These are phyloP conservation scores for Proliferodiscus dingleyae DNA, from an alignment of 2,329 filamentous ascomycete species.

Conservation along the genomic window DNA sequence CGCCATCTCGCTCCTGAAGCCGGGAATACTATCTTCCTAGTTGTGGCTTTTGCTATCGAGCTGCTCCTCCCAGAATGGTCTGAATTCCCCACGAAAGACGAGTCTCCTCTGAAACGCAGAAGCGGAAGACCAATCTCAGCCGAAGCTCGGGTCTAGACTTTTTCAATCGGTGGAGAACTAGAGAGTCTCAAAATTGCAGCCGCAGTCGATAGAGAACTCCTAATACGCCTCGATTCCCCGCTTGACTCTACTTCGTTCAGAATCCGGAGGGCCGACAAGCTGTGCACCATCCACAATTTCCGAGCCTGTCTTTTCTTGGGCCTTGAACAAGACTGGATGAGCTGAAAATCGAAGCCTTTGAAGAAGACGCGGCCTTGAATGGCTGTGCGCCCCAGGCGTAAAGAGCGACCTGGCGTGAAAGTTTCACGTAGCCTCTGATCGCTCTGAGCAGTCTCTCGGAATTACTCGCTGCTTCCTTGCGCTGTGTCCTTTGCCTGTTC, in stretches of 20 bases:
- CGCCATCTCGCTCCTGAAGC: conserved; percentile 14
- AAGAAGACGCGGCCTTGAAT: not conserved
- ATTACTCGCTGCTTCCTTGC: too few relatives aligned
- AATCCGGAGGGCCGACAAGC: too few relatives aligned
- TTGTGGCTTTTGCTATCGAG: not conserved
- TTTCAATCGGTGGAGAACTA: too few relatives aligned
- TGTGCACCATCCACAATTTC: too few relatives aligned
- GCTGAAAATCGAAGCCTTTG: not conserved
- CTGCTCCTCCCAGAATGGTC: conserved; percentile 17
- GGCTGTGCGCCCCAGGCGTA: not conserved
- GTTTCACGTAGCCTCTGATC: not conserved
- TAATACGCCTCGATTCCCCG: too few relatives aligned
- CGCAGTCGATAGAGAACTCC: not conserved
- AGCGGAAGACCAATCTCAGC: conserved; percentile 17
- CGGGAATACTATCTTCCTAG: not conserved
- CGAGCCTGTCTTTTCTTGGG: too few relatives aligned
- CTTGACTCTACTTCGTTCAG: not conserved
- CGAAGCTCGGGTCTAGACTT: conserved; percentile 16
- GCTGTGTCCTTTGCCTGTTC: too few relatives aligned
- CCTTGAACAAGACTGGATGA: too few relatives aligned
- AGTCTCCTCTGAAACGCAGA: conserved; percentile 14
- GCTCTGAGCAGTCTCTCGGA: too few relatives aligned
- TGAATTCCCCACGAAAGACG: conserved; percentile 19
- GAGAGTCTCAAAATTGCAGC: too few relatives aligned
- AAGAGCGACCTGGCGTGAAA: not conserved